Base-by-base conservation (phyloP, 2,329 filamentous ascomycete species). In the Epichloe bromicola region DNA sequence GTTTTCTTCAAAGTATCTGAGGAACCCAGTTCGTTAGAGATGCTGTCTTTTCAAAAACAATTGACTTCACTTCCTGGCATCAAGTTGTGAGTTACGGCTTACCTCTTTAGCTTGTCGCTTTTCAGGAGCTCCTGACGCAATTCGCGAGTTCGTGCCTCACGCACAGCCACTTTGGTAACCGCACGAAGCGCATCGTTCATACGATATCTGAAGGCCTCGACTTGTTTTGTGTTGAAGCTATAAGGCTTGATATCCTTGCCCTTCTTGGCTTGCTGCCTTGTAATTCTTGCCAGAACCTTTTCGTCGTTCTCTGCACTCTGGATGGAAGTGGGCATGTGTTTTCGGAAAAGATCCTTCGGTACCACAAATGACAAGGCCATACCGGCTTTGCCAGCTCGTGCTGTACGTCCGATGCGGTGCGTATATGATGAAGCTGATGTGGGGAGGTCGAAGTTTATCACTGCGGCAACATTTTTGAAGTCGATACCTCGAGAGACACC, bases 341-440 rank as follows among this genome's bases (percentile, higher is more conserved):
- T 95, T 58, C 86, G 81, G 68, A 85, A 95, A 44, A 84, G 77
- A 0, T 88, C 82, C 48, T 81, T 76, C 8, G 93, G 91, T 3
- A 98, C 78, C 48, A 95, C 86, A 66, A 98, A 96, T 10, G 89
- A 95, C n/a, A 98, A 76, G 0, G 93, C 89, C 78, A 95, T 97
- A 53, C 93, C 93, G 1, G 86, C 83, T 63, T 94, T 88, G 11
- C 90, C 91, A 2, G 90, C 93, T 54, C 93, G 81, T 1, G 88
- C 93, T 5, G 93, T 98, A 34, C 93, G 83, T 34, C 93, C 93
- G 60, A 98, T 95, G 50, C 93, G 84, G 69, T 98, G 93, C n/a
- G 87, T 94, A 67, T 98, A 98, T 8, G 88, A 95, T 64, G 88
- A 94, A 38, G 88, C 85, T 8, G 83, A 85, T 15, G 82, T 80